A percentile compares a stretch with the other conserved stretches of the same genome.
These are phyloP conservation scores for Venturia pyrina DNA, from an alignment of 2,329 filamentous ascomycete species.

Conservation along the genomic window DNA sequence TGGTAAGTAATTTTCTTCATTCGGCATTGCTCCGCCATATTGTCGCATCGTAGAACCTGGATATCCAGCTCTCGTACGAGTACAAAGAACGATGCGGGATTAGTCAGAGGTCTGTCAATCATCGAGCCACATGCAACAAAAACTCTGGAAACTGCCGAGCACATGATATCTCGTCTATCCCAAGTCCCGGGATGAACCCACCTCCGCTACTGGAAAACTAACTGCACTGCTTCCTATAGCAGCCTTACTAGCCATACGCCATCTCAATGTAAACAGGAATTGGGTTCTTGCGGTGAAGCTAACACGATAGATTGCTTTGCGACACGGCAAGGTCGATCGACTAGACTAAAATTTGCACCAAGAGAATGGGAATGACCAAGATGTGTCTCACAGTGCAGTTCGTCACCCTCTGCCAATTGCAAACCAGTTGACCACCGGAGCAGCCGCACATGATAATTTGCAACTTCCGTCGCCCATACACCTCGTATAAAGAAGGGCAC, in stretches of 20 bases:
- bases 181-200: neutral
- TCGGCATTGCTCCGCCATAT: neutral
- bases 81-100: neutral
- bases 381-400: neutral
- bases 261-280: neutral
- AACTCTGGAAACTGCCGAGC: neutral
- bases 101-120: neutral
- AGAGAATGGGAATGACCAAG: neutral
- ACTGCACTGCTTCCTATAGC: neutral
- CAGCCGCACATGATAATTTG: neutral
- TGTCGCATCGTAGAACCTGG: neutral
- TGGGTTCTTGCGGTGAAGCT: neutral
- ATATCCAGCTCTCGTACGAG: neutral
- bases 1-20: neutral
- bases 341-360: neutral
- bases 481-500: neutral
- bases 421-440: neutral
- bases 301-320: neutral
- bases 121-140: neutral
- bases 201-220: neutral
- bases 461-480: neutral
- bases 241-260: neutral
- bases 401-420: neutral
- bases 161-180: neutral
- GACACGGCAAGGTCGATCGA: neutral